Evolutionary conservation across 1,139 yeast genomes (phyloP).

Genomic region (Yamadazyma sp.): DNA sequence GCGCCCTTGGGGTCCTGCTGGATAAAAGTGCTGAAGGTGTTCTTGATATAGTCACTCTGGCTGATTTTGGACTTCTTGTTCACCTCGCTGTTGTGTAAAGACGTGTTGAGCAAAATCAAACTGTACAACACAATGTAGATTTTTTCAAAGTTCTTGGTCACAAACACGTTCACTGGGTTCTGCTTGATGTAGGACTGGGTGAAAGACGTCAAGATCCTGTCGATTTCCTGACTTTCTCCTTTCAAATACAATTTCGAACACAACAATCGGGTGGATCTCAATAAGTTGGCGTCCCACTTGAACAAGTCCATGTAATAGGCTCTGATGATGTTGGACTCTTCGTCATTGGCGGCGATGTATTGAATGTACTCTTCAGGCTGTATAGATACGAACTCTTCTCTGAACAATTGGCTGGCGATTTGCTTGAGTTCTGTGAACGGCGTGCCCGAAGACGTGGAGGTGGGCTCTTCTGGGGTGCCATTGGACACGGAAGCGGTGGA

Average conservation of each 20-base stretch:
- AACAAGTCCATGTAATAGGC: constrained; percentile 49
- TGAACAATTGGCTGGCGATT: constrained; percentile 38
- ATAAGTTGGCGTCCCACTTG: constrained; percentile 49
- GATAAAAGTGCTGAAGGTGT: constrained; percentile 50
- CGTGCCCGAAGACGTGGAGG: neutral
- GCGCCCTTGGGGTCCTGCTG: constrained; percentile 34
- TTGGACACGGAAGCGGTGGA: too few species aligned
- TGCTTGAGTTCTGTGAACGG: constrained; percentile 17
- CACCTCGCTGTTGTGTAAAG: constrained; percentile 55
- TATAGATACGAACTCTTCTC: constrained; percentile 44
- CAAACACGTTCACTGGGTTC: constrained; percentile 51
- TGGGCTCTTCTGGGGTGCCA: neutral
- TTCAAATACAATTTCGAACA: constrained; percentile 68
- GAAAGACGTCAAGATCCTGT: constrained; percentile 68
- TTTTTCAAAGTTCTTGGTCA: constrained; percentile 54
- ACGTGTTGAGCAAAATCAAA: constrained; percentile 70
- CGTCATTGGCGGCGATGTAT: constrained; percentile 43
- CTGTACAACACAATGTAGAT: constrained; percentile 76
- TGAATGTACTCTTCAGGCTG: constrained; percentile 50
- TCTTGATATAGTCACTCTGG: constrained; percentile 53
- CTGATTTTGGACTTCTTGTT: constrained; percentile 41
- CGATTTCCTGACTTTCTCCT: constrained; percentile 86
- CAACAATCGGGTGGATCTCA: constrained; percentile 57
- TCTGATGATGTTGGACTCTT: constrained; percentile 42
- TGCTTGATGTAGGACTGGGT: constrained; percentile 64